Percentiles rank a stretch among this genome's conserved stretches.
These are phyloP conservation scores for Aspergillus leporis DNA, from an alignment of 495 filamentous ascomycete species.

Conservation along the genomic window DNA sequence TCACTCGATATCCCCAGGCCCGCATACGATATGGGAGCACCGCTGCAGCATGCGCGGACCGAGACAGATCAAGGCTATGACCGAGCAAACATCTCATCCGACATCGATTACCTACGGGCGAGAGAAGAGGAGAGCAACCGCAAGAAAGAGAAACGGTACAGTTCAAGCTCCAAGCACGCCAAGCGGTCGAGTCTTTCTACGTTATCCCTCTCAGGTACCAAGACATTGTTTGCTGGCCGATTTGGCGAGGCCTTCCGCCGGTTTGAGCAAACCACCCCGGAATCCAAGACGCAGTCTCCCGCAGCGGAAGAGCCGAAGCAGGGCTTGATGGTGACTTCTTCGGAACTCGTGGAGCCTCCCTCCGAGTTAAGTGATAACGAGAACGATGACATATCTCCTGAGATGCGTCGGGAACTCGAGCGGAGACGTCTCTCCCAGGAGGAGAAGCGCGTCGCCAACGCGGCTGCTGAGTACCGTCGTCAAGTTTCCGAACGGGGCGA, in stretches of 20 bases:
- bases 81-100: slow-evolving; percentile 69
- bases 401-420: slow-evolving; percentile 89
- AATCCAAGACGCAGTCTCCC: slow-evolving; percentile 55
- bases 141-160: slow-evolving; percentile 69
- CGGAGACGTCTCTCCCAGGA: slow-evolving; percentile 80
- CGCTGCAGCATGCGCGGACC: slow-evolving; percentile 37
- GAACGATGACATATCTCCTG: slow-evolving; percentile 75
- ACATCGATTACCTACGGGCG: slow-evolving; percentile 81
- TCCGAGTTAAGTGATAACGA: slow-evolving; percentile 65
- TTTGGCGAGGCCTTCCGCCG: slow-evolving; percentile 96
- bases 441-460: slow-evolving; percentile 87
- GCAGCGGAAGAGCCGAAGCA: slow-evolving; percentile 41
- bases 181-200: slow-evolving; percentile 84
- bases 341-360: slow-evolving; percentile 48
- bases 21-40: slow-evolving; percentile 41
- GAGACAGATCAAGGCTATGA: slow-evolving; percentile 39
- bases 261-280: slow-evolving; percentile 70
- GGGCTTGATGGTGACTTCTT: slow-evolving; percentile 66
- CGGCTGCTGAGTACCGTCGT: slow-evolving; percentile 86
- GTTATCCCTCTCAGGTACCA: slow-evolving; percentile 72
- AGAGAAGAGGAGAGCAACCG: slow-evolving; percentile 71
- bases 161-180: slow-evolving; percentile 62
- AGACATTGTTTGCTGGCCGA: slow-evolving; percentile 82
- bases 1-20: slow-evolving; percentile 38
- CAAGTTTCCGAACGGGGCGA: slow-evolving; percentile 66